Conservation (phyloP, 805 yeast species). For the Suhomyces prunicola region DNA sequence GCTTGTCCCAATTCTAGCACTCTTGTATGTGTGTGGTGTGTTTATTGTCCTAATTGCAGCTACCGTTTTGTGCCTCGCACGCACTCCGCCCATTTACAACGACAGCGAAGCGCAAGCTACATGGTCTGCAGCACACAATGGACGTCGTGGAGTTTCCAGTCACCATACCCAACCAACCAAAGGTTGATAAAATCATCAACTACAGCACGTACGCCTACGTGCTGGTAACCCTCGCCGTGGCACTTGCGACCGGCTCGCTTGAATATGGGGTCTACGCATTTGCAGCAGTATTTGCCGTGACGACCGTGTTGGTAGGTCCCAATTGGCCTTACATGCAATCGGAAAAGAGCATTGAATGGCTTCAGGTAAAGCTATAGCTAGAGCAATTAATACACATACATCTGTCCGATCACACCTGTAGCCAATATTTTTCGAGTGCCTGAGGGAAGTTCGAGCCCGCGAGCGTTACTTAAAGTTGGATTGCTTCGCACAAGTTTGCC, state of each 20-base stretch:
- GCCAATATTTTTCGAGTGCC: background rate
- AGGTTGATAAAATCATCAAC: conserved; percentile 31
- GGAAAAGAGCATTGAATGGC: conserved; percentile 47
- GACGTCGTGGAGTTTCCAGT: conserved; percentile 15
- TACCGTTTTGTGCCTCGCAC: background rate
- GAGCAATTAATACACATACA: background rate
- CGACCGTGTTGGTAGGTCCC: conserved; percentile 44
- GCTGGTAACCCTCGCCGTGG: conserved; percentile 43
- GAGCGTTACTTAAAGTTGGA: background rate
- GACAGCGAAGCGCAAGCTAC: background rate
- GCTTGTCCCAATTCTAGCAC: background rate
- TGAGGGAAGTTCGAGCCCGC: background rate
- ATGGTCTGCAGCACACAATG: conserved; percentile 3
- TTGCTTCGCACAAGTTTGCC: background rate
- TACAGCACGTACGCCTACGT: conserved; percentile 27
- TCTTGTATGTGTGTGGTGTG: too few relatives aligned
- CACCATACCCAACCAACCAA: conserved; percentile 46
- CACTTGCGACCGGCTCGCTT: conserved; percentile 48
- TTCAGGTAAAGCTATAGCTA: conserved; percentile 27
- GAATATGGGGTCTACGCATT: conserved; percentile 36
- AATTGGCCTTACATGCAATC: conserved; percentile 55
- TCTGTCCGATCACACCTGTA: background rate
- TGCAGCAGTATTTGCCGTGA: conserved; percentile 29
- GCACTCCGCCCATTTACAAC: background rate
- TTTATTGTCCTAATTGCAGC: background rate